Evolutionary conservation across 768 basidiomycete genomes (phyloP).

Genomic region (Dendrothele bispora): DNA sequence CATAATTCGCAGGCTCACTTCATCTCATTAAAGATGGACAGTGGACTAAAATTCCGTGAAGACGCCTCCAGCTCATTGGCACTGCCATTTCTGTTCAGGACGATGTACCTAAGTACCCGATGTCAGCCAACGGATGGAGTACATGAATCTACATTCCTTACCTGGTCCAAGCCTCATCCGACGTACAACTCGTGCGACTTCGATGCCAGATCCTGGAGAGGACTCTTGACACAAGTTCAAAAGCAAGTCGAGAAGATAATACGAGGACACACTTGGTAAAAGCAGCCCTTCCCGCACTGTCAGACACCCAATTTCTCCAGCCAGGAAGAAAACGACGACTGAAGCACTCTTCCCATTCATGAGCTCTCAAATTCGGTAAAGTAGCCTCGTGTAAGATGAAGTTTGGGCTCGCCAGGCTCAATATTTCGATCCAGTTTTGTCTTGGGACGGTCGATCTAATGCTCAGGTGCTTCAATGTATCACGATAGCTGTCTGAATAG

Average conservation of each 20-base stretch:
- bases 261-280: conserved; percentile 58
- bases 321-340: conserved; percentile 70
- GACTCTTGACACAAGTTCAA: conserved; percentile 37
- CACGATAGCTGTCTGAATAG: conserved; percentile 44
- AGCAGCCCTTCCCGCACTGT: conserved; percentile 59
- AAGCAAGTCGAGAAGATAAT: conserved; percentile 4
- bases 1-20: conserved; percentile 47
- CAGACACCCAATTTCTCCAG: conserved; percentile 72
- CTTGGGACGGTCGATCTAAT: conserved; percentile 65
- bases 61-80: conserved; percentile 70
- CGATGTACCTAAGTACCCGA: conserved; percentile 55
- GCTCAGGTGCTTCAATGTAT: conserved; percentile 56
- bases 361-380: conserved; percentile 61
- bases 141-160: conserved; percentile 33
- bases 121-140: too few species aligned
- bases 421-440: conserved; percentile 79
- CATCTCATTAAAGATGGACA: conserved; percentile 69
- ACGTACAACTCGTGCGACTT: conserved; percentile 64
- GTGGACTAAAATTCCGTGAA: conserved; percentile 68
- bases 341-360: conserved; percentile 79
- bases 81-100: conserved; percentile 73
- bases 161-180: conserved; percentile 85
- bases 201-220: conserved; percentile 72
- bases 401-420: conserved; percentile 57
- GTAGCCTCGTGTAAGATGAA: conserved; percentile 71